A percentile compares a stretch with the other conserved stretches of the same genome.
These are phyloP conservation scores for Aspergillus cavernicola DNA, from an alignment of 495 filamentous ascomycete genomes.

Conservation along the genomic window DNA sequence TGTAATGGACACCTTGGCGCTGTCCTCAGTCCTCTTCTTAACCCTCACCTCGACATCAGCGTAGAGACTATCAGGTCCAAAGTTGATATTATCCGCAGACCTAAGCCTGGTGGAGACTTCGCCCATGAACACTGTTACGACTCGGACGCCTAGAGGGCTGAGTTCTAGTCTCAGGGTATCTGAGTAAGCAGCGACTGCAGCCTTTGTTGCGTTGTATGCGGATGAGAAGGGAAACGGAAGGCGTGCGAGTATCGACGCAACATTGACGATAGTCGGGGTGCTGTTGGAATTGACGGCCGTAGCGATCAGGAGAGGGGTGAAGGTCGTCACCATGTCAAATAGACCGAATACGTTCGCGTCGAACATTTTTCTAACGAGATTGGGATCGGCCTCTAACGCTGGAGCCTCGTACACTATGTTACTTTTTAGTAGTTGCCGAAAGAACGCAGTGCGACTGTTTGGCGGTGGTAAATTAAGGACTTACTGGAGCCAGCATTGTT, in stretches of 20 bases:
- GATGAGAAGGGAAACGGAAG: background rate
- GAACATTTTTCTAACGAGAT: background rate
- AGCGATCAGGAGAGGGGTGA: background rate
- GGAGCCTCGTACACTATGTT: background rate
- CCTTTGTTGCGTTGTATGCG: background rate
- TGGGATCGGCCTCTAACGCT: background rate
- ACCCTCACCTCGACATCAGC: background rate
- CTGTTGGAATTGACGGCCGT: background rate
- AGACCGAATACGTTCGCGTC: background rate
- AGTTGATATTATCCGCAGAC: background rate
- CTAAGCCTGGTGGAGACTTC: background rate
- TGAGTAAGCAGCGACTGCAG: background rate
- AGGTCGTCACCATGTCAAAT: background rate
- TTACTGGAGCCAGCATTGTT: background rate
- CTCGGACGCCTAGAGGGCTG: background rate
- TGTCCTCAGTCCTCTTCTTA: background rate
- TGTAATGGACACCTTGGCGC: background rate
- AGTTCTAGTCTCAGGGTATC: background rate
- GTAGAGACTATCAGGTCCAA: background rate
- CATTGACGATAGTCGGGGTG: background rate
- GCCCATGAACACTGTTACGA: background rate
- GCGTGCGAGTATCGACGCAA: background rate
- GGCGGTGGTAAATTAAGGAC: background rate
- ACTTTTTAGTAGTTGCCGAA: background rate
- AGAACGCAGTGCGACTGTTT: no score